Conservation (phyloP, 2,329 filamentous ascomycete species). For the Trichophyton simii region DNA sequence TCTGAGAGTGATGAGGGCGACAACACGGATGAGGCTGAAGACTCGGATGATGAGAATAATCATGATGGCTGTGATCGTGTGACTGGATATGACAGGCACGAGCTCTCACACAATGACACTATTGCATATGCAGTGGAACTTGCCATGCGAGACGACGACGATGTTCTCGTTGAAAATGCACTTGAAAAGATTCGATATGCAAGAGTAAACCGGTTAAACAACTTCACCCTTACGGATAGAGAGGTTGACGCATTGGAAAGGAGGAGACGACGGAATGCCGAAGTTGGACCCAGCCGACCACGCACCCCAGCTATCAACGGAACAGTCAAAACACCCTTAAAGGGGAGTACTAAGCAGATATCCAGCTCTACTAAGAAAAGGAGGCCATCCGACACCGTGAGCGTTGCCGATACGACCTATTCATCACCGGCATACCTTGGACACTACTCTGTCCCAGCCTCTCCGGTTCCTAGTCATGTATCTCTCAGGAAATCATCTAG, state of each 20-base stretch:
- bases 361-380: background rate
- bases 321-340: background rate
- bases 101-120: constrained; percentile 27
- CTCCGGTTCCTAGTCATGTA: background rate
- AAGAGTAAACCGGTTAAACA: constrained; percentile 59
- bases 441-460: constrained; percentile 25
- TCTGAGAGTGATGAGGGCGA: background rate
- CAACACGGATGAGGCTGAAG: background rate
- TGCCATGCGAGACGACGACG: constrained; percentile 54
- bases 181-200: constrained; percentile 69
- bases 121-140: constrained; percentile 39
- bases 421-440: constrained; percentile 21
- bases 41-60: constrained; percentile 21
- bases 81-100: constrained; percentile 38
- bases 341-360: background rate
- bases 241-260: constrained; percentile 72
- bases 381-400: background rate
- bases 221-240: constrained; percentile 66
- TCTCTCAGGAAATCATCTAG: constrained; percentile 16
- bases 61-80: constrained; percentile 27
- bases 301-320: background rate
- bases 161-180: constrained; percentile 63
- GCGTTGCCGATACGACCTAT: constrained; percentile 33
- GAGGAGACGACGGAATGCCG: constrained; percentile 43
- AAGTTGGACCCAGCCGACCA: background rate